Percentiles rank a stretch among this genome's conserved stretches.
Conservation (phyloP, 1,284 basidiomycete genomes). For the Volvariella volvacea region DNA sequence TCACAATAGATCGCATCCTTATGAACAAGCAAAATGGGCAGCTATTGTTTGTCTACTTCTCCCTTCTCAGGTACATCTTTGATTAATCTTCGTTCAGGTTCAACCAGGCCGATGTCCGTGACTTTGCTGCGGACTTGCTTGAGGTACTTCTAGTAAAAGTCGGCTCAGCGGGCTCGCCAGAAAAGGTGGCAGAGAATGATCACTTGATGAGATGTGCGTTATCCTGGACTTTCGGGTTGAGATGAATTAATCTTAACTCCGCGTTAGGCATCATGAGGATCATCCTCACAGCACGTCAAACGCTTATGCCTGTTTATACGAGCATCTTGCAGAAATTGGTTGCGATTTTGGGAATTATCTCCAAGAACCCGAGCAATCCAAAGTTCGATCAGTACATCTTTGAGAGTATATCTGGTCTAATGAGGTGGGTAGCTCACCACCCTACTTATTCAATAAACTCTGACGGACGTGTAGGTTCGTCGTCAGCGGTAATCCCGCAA, state of each 20-base stretch:
- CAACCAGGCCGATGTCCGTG: slow-evolving; percentile 78
- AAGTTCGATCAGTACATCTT: slow-evolving; percentile 98
- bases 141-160: slow-evolving; percentile 79
- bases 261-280: slow-evolving; percentile 93
- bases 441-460: slow-evolving; percentile 7
- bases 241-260: background rate
- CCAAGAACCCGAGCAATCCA: slow-evolving; percentile 96
- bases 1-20: slow-evolving; percentile 84
- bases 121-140: slow-evolving; percentile 73
- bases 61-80: slow-evolving; percentile 1
- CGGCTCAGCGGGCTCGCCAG: slow-evolving; percentile 76
- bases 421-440: slow-evolving; percentile 45
- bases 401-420: slow-evolving; percentile 88
- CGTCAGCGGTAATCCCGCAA: slow-evolving; percentile 60
- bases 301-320: slow-evolving; percentile 64
- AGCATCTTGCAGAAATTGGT: slow-evolving; percentile 74
- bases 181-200: slow-evolving; percentile 97
- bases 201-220: slow-evolving; percentile 92
- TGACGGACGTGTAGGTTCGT: slow-evolving; percentile 78
- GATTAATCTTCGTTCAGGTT: slow-evolving; percentile 48
- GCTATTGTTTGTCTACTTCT: slow-evolving; percentile 39
- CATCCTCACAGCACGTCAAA: slow-evolving; percentile 82
- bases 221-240: background rate
- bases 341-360: slow-evolving; percentile 79
- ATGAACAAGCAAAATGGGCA: slow-evolving; percentile 78